These are phyloP conservation scores for Saccharum hybrid DNA, from an alignment of 202 grass and related monocot genomes.

Conservation along the genomic window DNA sequence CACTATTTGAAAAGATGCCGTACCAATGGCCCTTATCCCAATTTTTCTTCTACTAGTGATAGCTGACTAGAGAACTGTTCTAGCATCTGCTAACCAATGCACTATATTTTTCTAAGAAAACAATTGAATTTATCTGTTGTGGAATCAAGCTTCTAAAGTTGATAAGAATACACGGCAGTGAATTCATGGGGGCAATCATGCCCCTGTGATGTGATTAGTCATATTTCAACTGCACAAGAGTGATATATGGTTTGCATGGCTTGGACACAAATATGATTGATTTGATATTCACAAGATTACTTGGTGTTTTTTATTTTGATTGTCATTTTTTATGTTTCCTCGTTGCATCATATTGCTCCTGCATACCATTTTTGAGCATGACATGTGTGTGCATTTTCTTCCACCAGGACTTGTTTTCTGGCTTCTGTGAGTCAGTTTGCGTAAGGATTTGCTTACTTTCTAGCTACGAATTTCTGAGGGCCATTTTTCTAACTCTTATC, in stretches of 20 bases:
- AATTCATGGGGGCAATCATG: too few species aligned
- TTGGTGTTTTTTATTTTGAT: too few species aligned
- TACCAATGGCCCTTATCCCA: not conserved
- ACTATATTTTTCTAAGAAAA: too few species aligned
- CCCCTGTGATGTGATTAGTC: too few species aligned
- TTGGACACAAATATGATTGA: too few species aligned
- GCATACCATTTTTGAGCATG: not conserved
- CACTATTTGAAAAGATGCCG: constrained; percentile 13
- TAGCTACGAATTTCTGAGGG: not conserved
- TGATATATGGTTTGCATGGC: too few species aligned
- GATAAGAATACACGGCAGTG: too few species aligned
- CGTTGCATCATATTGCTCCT: not conserved
- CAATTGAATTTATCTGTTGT: too few species aligned
- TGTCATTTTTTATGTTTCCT: not conserved
- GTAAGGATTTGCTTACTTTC: not conserved
- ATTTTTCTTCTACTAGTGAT: not conserved
- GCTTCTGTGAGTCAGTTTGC: not conserved
- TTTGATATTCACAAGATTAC: too few species aligned
- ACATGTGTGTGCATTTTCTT: not conserved
- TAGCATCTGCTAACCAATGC: not conserved
- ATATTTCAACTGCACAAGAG: too few species aligned
- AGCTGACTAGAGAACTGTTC: constrained; percentile 13
- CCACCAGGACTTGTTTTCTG: not conserved
- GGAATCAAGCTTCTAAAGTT: too few species aligned
- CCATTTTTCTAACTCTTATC: not conserved